Evolutionary conservation across 73 alveolate genomes (phyloP), one percentile per base, ranked within the genome.

Genomic region (Breviolum minutum): DNA sequence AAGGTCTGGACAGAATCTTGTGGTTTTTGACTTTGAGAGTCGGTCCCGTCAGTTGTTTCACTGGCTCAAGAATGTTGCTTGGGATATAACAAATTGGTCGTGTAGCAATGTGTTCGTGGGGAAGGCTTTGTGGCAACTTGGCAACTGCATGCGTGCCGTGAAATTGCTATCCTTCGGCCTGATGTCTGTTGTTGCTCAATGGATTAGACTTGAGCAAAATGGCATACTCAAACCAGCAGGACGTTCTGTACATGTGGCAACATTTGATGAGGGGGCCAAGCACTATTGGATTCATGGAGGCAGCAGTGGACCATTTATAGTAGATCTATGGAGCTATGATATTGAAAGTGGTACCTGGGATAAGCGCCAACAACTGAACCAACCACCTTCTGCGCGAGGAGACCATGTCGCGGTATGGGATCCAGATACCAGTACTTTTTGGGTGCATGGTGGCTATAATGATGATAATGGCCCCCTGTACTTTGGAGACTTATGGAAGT

Each of bases 331-430:
- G 92, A 24, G 16, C 13, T 83, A n/a, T 26, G 92, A 83, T 20
- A 8, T 83, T 22, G 92, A 83, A 54, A 83, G 64, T 61, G 73
- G 92, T n/a, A 54, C 76, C 29, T 83, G 92, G 92, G 92, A 83
- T 11, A 26, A 77, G 60, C 71, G 60, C 62, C 73, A 26, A 27
- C 92, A 83, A 48, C 92, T 83, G 76, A 83, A 61, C 26, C 30
- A 7, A n/a, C 62, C 62, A 5, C 92, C 92, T 8, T 29, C 24
- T 2, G 60, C 48, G 7, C 92, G 92, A 20, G 92, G 92, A 24
- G 92, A 83, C 62, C 92, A 83, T 62, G 92, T 83, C 62, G 92
- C 92, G 20, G 92, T 83, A 60, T 83, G 92, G 92, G 92, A 83
- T 83, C 92, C 92, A 24, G 27, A 26, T 61, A 61, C 13, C 60